These are phyloP conservation scores for Schoenoplectus tabernaemontani DNA, from an alignment of 202 grass and related monocot genomes.

Conservation along the genomic window DNA sequence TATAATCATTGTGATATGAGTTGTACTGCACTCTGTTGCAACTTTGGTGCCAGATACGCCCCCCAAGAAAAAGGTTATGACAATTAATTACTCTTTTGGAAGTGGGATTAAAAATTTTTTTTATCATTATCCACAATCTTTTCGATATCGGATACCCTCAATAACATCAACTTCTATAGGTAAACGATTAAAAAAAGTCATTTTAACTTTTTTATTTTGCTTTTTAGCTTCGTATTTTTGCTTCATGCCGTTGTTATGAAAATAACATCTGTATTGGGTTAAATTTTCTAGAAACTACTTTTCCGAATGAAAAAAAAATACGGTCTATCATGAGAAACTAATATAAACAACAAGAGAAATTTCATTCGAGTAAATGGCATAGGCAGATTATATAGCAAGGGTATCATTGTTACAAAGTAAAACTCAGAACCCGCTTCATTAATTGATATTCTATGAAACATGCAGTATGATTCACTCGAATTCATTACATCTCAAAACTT, in stretches of 20 bases:
- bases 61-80: background rate
- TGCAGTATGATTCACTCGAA: background rate
- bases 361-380: background rate
- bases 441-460: background rate
- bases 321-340: background rate
- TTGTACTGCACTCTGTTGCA: background rate
- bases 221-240: background rate
- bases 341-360: background rate
- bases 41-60: background rate
- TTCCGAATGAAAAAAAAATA: background rate
- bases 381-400: background rate
- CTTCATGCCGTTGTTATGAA: background rate
- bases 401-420: background rate
- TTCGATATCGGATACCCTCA: background rate
- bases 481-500: background rate
- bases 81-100: background rate
- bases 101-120: background rate
- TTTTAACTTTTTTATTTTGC: background rate
- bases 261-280: background rate
- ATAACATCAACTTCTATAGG: background rate
- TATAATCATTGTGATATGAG: background rate
- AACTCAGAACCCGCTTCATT: background rate
- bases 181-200: background rate
- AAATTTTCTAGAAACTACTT: background rate
- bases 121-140: background rate